These are phyloP conservation scores for Nepenthes mirabilis DNA, from an alignment of 148 eudicot genomes.

Conservation along the genomic window DNA sequence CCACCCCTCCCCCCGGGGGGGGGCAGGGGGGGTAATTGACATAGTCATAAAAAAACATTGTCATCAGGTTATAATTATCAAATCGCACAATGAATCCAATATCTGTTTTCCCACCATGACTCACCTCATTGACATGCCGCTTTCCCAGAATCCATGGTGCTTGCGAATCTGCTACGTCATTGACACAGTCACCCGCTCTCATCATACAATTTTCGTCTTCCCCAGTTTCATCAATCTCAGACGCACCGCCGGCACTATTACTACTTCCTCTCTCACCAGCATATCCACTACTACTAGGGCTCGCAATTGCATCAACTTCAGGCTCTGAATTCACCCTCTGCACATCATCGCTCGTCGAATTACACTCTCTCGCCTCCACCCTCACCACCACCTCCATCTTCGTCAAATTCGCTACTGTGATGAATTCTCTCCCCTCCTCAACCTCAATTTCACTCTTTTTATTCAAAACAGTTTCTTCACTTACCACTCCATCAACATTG, in stretches of 20 bases:
- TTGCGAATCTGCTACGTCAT: conserved; percentile 21
- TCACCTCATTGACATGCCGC: conserved; percentile 76
- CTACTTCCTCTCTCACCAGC: conserved; percentile 68
- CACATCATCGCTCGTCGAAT: background rate
- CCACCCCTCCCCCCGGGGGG: too few relatives aligned
- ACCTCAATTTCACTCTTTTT: background rate
- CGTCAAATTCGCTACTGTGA: too few relatives aligned
- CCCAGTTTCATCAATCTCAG: conserved; percentile 33
- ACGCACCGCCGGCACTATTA: conserved; percentile 26
- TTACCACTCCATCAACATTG: too few relatives aligned
- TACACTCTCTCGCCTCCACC: background rate
- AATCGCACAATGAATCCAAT: background rate
- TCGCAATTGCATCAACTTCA: conserved; percentile 28
- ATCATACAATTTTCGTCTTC: conserved; percentile 26
- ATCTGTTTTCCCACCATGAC: conserved; percentile 1
- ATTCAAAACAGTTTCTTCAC: conserved; percentile 2
- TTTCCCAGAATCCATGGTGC: conserved; percentile 54
- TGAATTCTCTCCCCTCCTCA: conserved; percentile 1
- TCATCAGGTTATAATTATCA: background rate
- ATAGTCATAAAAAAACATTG: too few relatives aligned
- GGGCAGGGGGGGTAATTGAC: too few relatives aligned
- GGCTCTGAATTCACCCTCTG: conserved; percentile 37
- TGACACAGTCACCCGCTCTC: conserved; percentile 12
- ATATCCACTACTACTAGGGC: conserved; percentile 84
- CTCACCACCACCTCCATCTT: background rate